Conservation (phyloP, 2,329 filamentous ascomycete genomes). For the Apiospora arundinis region DNA sequence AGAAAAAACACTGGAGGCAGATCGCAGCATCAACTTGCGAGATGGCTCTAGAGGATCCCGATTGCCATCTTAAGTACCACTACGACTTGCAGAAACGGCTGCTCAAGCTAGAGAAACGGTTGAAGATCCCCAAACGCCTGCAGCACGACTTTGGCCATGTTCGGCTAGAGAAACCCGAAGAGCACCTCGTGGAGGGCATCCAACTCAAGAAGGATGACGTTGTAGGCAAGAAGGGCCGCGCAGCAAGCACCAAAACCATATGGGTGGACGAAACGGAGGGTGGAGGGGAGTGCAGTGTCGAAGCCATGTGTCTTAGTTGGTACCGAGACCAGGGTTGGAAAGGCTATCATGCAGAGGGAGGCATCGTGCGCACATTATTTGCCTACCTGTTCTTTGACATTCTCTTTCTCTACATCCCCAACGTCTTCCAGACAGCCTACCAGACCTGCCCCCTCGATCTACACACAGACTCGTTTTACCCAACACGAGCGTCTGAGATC, state of each 20-base stretch:
- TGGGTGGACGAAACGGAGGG: slow-evolving; percentile 83
- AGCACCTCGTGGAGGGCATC: slow-evolving; percentile 78
- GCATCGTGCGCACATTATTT: slow-evolving; percentile 89
- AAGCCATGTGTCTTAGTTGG: slow-evolving; percentile 90
- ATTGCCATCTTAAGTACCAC: slow-evolving; percentile 92
- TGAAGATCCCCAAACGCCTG: slow-evolving; percentile 81
- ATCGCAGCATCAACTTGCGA: slow-evolving; percentile 83
- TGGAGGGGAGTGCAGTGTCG: slow-evolving; percentile 81
- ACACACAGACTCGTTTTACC: slow-evolving; percentile 91
- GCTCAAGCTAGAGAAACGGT: slow-evolving; percentile 84
- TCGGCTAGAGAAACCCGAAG: slow-evolving; percentile 74
- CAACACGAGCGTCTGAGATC: slow-evolving; percentile 85
- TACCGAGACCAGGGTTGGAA: slow-evolving; percentile 89
- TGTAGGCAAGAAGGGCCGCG: slow-evolving; percentile 45
- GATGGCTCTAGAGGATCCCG: slow-evolving; percentile 80
- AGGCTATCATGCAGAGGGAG: slow-evolving; percentile 91
- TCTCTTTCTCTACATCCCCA: slow-evolving; percentile 89
- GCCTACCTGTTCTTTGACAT: slow-evolving; percentile 93
- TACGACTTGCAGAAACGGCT: slow-evolving; percentile 94
- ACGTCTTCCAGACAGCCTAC: slow-evolving; percentile 95
- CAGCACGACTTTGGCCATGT: slow-evolving; percentile 96
- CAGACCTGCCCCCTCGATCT: slow-evolving; percentile 94
- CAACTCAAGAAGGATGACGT: slow-evolving; percentile 70
- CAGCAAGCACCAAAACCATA: slow-evolving; percentile 73
- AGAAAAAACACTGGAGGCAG: slow-evolving; percentile 84